A percentile compares a stretch with the other conserved stretches of the same genome.
phyloP scores from a whole-genome alignment of 345 rosid species.

The Bretschneidera sinensis region DNA sequence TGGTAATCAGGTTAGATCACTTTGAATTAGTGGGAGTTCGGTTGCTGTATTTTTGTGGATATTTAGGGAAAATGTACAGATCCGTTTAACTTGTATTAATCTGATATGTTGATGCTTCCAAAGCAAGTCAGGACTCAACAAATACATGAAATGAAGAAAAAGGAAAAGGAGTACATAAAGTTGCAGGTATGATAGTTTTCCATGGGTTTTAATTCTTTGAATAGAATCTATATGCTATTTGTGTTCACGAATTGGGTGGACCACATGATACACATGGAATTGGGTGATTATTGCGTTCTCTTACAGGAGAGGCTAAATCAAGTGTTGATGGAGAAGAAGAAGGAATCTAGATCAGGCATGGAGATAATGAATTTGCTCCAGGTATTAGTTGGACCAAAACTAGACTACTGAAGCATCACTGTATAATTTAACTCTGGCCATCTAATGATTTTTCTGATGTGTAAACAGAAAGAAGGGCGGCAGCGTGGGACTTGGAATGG shows the following conservation, averaged over 20 bases:
- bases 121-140: slow-evolving; percentile 99
- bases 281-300: neutral
- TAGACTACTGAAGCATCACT: slow-evolving; percentile 1
- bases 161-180: slow-evolving; percentile 93
- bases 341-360: slow-evolving; percentile 97
- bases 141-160: slow-evolving; percentile 94
- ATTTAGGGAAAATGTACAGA: slow-evolving; percentile 3
- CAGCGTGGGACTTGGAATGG: slow-evolving; percentile 99
- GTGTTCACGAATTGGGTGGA: neutral
- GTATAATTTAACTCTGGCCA: neutral
- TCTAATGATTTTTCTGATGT: slow-evolving; percentile 17
- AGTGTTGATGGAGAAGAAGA: slow-evolving; percentile 98
- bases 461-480: slow-evolving; percentile 87
- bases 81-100: slow-evolving; percentile 1
- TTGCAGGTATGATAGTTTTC: slow-evolving; percentile 53
- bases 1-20: slow-evolving; percentile 71
- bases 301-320: slow-evolving; percentile 87
- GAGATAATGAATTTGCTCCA: slow-evolving; percentile 98
- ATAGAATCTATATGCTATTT: neutral
- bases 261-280: neutral
- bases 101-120: slow-evolving; percentile 24
- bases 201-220: neutral
- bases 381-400: slow-evolving; percentile 34
- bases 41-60: slow-evolving; percentile 6
- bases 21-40: neutral